phyloP scores from a whole-genome alignment of 2,329 filamentous ascomycete species.

The Xylariaceae sp. region DNA sequence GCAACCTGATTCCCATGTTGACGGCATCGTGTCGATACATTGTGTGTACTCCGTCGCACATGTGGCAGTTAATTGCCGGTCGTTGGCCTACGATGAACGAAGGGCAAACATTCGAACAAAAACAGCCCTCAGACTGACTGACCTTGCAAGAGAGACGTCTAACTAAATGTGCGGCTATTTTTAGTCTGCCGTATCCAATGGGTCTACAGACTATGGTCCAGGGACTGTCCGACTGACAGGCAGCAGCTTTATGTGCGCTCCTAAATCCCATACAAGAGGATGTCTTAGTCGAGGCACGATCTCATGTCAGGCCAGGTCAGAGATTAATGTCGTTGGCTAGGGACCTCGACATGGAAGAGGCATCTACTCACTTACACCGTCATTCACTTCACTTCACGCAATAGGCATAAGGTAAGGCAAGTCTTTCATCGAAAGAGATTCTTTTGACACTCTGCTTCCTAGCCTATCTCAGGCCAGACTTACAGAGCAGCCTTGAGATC shows the following conservation, averaged over 20 bases:
- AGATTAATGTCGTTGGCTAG: no score
- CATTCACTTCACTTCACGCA: no score
- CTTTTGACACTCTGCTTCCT: background rate
- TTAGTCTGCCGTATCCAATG: background rate
- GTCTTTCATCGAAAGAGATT: background rate
- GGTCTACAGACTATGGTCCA: no score
- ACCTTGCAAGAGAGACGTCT: background rate
- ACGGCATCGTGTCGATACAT: background rate
- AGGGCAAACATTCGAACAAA: background rate
- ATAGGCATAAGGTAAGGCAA: no score
- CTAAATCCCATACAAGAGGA: no score
- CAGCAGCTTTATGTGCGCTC: no score
- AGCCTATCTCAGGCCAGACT: constrained; percentile 1
- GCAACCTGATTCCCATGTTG: background rate
- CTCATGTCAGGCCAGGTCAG: no score
- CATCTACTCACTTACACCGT: no score
- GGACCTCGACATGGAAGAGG: no score
- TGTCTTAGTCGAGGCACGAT: no score
- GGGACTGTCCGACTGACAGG: no score
- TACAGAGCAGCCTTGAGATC: constrained; percentile 37
- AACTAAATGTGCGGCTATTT: background rate
- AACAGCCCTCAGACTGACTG: background rate
- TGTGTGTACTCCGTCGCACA: background rate
- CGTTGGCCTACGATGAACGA: background rate
- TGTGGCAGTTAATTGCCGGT: no score